Conservation (phyloP, 305 asterid genomes). For the Ilex paraguariensis region DNA sequence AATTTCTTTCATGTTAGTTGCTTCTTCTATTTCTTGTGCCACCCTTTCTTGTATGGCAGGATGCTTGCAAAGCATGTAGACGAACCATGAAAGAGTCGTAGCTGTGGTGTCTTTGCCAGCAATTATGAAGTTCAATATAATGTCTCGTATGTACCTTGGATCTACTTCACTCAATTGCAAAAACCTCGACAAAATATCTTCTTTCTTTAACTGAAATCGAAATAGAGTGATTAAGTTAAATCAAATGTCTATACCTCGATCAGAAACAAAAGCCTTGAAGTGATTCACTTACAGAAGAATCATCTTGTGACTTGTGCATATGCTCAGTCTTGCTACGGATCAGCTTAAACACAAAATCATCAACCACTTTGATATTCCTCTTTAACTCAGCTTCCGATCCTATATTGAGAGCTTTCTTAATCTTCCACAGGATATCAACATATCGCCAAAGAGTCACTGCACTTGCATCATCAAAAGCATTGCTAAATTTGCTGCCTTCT, state of each 20-base stretch:
- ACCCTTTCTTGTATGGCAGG: constrained; percentile 49
- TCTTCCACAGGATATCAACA: constrained; percentile 64
- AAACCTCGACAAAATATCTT: constrained; percentile 62
- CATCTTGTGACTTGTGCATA: constrained; percentile 30
- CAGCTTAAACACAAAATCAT: constrained; percentile 54
- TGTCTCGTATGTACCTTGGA: constrained; percentile 71
- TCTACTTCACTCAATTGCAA: constrained; percentile 35
- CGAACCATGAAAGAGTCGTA: constrained; percentile 64
- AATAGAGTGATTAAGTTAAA: constrained; percentile 2
- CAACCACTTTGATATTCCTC: constrained; percentile 32
- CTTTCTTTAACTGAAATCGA: constrained; percentile 38
- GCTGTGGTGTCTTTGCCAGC: constrained; percentile 90
- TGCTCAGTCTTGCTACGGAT: constrained; percentile 43
- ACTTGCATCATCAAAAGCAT: constrained; percentile 74
- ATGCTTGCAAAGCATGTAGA: constrained; percentile 65
- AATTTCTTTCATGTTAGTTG: constrained; percentile 8
- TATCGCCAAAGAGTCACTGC: constrained; percentile 47
- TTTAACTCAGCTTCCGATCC: constrained; percentile 62
- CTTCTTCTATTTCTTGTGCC: constrained; percentile 34
- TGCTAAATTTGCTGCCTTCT: constrained; percentile 44
- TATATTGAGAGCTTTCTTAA: constrained; percentile 47
- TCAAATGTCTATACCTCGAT: not conserved
- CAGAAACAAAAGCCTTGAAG: not conserved
- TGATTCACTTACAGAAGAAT: constrained; percentile 34
- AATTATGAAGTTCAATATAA: constrained; percentile 59